Evolutionary conservation across 139 green algal genomes (phyloP).

Genomic region (Eudorina sp.): DNA sequence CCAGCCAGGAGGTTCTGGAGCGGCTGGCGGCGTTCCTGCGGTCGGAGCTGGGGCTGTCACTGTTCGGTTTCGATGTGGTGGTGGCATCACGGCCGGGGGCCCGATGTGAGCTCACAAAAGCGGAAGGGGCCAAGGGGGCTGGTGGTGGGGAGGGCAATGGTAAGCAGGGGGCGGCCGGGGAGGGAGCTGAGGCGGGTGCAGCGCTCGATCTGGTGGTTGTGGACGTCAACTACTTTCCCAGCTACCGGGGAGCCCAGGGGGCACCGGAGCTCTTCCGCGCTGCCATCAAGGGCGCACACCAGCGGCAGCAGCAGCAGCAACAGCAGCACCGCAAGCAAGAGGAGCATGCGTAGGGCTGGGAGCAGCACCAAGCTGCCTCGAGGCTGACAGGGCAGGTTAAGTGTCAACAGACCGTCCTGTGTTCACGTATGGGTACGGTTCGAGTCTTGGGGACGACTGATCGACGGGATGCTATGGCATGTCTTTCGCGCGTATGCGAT

Average conservation of each 20-base stretch:
- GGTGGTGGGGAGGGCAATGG: not conserved
- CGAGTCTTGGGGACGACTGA: no score
- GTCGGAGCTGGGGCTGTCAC: slow-evolving; percentile 66
- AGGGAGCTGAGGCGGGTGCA: not conserved
- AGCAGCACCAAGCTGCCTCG: no score
- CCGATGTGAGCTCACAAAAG: not conserved
- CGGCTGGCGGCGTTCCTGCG: slow-evolving; percentile 59
- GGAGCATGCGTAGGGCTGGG: not conserved
- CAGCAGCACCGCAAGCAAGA: not conserved
- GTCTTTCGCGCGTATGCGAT: no score
- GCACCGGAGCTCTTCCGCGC: slow-evolving; percentile 50
- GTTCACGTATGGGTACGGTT: no score
- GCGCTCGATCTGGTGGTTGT: slow-evolving; percentile 65
- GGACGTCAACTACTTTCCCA: slow-evolving; percentile 87
- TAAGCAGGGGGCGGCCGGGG: not conserved
- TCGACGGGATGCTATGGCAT: no score
- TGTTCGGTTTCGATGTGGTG: slow-evolving; percentile 86
- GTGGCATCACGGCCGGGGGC: slow-evolving; percentile 18
- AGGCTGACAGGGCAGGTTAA: no score
- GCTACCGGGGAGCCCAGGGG: slow-evolving; percentile 65
- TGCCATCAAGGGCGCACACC: not conserved
- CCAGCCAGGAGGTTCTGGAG: slow-evolving; percentile 54
- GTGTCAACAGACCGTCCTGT: no score
- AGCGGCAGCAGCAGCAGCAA: not conserved
- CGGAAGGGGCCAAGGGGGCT: not conserved